These are phyloP conservation scores for Maudiozyma humilis DNA, from an alignment of 1,139 yeast genomes.

Conservation along the genomic window DNA sequence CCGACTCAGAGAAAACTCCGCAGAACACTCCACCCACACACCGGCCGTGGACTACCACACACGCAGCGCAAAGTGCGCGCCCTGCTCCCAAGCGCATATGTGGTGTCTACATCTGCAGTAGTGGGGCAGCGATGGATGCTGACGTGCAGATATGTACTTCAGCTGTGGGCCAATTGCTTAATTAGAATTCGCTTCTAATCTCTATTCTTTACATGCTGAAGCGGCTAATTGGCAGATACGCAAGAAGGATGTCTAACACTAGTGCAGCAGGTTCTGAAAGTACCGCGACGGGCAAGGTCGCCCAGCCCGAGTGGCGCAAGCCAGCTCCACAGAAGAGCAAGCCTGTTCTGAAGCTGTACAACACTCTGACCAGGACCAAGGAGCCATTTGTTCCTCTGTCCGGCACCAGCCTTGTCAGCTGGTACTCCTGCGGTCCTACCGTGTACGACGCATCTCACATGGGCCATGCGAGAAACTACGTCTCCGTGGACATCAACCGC, in stretches of 20 bases:
- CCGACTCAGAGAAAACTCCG: too few relatives aligned
- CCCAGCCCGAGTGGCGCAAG: constrained; percentile 39
- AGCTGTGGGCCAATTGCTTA: too few relatives aligned
- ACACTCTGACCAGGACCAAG: constrained; percentile 76
- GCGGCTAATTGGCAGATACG: background rate
- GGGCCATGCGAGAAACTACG: constrained; percentile 99
- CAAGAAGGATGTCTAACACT: constrained; percentile 6
- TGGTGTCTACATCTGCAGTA: too few relatives aligned
- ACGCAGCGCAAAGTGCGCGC: too few relatives aligned
- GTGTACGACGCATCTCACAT: constrained; percentile 95
- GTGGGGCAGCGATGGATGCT: too few relatives aligned
- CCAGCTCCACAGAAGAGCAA: constrained; percentile 28
- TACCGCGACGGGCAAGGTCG: constrained; percentile 21
- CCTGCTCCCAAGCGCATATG: too few relatives aligned
- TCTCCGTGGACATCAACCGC: constrained; percentile 85
- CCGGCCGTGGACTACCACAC: too few relatives aligned
- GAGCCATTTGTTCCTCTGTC: constrained; percentile 62
- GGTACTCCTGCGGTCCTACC: constrained; percentile 99
- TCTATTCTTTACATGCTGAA: background rate
- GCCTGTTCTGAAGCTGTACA: constrained; percentile 48
- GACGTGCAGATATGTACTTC: too few relatives aligned
- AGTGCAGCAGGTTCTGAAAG: constrained; percentile 8
- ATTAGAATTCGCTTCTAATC: background rate
- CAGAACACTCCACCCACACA: too few relatives aligned
- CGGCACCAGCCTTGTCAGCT: constrained; percentile 54